phyloP scores from a whole-genome alignment of 306 rosid species.

The Corylus heterophylla region DNA sequence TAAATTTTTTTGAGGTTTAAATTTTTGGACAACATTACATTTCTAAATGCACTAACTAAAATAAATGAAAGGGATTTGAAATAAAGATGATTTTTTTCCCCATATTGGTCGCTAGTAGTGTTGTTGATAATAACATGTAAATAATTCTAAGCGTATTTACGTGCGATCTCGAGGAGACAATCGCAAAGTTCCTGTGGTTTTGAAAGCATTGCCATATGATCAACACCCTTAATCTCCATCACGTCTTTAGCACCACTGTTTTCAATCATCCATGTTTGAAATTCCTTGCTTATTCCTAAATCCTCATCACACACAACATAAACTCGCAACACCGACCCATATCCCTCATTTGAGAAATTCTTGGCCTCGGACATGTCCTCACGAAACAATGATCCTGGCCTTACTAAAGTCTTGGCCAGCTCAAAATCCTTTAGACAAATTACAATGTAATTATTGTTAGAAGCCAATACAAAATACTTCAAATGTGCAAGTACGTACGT shows the following conservation, averaged over 20 bases:
- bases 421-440: constrained; percentile 50
- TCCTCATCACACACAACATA: constrained; percentile 37
- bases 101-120: too few species aligned
- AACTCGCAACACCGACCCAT: constrained; percentile 42
- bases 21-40: too few species aligned
- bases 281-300: constrained; percentile 20
- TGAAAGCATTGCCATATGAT: constrained; percentile 45
- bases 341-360: constrained; percentile 38
- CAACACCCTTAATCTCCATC: constrained; percentile 45
- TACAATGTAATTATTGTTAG: neutral
- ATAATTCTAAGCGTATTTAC: constrained; percentile 6
- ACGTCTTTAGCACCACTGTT: constrained; percentile 39
- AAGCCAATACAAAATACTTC: neutral
- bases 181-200: constrained; percentile 32
- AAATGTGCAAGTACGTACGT: too few species aligned
- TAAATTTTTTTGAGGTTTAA: too few species aligned
- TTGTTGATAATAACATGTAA: too few species aligned
- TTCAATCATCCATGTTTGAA: constrained; percentile 54
- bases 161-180: constrained; percentile 38
- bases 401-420: constrained; percentile 34
- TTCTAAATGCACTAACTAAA: too few species aligned
- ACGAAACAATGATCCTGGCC: constrained; percentile 39
- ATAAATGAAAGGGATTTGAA: too few species aligned
- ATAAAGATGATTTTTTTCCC: too few species aligned
- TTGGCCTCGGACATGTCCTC: constrained; percentile 40